These are phyloP conservation scores for Chamaecyparis obtusa DNA, from an alignment of 75 land plant genomes.

Conservation along the genomic window DNA sequence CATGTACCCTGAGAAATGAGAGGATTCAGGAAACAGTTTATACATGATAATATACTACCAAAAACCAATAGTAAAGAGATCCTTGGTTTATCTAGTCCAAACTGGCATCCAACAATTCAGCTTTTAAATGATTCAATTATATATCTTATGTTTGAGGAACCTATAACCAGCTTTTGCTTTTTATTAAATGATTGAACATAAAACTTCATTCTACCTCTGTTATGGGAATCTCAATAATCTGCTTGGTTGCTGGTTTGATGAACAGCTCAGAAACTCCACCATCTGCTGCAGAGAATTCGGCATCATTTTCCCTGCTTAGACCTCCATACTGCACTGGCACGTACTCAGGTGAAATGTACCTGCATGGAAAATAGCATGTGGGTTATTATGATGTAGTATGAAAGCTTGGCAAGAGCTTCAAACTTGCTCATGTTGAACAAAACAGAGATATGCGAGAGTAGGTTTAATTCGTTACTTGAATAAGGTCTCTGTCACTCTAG, in stretches of 20 bases:
- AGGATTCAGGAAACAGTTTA: background rate
- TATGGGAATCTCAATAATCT: slow-evolving; percentile 39
- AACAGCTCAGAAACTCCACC: slow-evolving; percentile 32
- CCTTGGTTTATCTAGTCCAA: too few relatives aligned
- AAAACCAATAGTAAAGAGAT: too few relatives aligned
- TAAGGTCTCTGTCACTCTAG: slow-evolving; percentile 56
- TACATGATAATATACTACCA: background rate
- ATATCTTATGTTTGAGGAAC: background rate
- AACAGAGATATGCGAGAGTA: background rate
- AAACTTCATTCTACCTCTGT: slow-evolving; percentile 22
- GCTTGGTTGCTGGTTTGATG: slow-evolving; percentile 40
- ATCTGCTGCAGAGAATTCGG: slow-evolving; percentile 42
- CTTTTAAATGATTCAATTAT: background rate
- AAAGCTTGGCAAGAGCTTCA: background rate
- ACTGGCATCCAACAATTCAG: background rate
- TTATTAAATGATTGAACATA: background rate
- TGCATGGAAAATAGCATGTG: slow-evolving; percentile 8
- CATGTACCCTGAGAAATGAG: background rate
- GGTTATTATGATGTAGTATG: background rate
- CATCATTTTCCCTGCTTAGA: slow-evolving; percentile 44
- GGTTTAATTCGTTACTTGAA: slow-evolving; percentile 47
- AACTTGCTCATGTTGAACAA: background rate
- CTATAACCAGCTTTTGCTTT: background rate
- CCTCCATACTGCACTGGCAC: slow-evolving; percentile 70
- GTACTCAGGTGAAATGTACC: slow-evolving; percentile 59